These are phyloP conservation scores for Venturia asperata DNA, from an alignment of 2,329 filamentous ascomycete species.

Conservation along the genomic window DNA sequence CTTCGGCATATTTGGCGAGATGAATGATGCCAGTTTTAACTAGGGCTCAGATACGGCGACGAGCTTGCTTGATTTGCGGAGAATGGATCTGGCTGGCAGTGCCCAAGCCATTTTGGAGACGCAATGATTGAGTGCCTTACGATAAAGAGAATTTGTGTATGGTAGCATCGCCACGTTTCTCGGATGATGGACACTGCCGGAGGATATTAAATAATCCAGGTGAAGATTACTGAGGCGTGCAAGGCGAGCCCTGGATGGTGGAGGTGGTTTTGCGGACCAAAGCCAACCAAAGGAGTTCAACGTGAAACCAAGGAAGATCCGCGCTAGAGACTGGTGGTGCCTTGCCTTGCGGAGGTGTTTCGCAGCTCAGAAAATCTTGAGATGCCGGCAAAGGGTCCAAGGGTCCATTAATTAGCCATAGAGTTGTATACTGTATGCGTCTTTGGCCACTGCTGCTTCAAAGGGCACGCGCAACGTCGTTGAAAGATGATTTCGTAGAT, in stretches of 20 bases:
- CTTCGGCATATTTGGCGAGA: neutral
- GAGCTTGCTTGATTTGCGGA: neutral
- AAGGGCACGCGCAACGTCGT: no score
- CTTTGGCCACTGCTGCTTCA: no score
- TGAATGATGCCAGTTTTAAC: neutral
- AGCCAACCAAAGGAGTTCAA: no score
- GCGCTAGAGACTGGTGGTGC: neutral
- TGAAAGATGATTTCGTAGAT: no score
- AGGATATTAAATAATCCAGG: neutral
- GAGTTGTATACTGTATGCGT: no score
- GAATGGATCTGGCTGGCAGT: neutral
- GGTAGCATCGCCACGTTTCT: neutral
- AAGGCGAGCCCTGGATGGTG: neutral
- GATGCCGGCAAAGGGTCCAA: neutral
- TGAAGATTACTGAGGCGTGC: neutral
- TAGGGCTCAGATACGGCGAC: neutral
- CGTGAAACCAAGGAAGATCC: neutral
- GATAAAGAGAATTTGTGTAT: neutral
- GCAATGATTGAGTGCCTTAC: neutral
- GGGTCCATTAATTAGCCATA: no score
- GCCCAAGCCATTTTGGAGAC: neutral
- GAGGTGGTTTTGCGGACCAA: conserved; percentile 8
- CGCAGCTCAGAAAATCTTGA: neutral
- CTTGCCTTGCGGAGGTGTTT: neutral
- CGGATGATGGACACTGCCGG: neutral